Evolutionary conservation across 768 basidiomycete species (phyloP).

Genomic region (Neoboletus brunneissimus): DNA sequence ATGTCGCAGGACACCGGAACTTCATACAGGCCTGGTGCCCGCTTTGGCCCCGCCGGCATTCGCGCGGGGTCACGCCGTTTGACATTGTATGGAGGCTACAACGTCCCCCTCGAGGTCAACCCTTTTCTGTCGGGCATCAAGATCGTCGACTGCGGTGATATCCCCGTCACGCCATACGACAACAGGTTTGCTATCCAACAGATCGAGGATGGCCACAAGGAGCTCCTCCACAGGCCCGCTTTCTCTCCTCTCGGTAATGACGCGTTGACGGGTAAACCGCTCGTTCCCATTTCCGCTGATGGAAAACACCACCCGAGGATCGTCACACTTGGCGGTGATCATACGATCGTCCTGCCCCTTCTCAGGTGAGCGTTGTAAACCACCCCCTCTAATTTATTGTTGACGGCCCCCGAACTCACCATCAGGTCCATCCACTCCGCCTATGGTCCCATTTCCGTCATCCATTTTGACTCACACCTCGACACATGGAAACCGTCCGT

Average conservation of each 20-base stretch:
- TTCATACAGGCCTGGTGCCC: constrained; percentile 78
- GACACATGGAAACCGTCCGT: constrained; percentile 77
- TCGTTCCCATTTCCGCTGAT: constrained; percentile 60
- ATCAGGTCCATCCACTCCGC: constrained; percentile 68
- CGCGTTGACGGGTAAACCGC: constrained; percentile 52
- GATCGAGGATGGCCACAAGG: constrained; percentile 71
- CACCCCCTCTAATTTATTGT: background rate
- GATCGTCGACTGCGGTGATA: constrained; percentile 77
- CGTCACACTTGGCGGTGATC: constrained; percentile 85
- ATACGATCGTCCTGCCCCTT: constrained; percentile 73
- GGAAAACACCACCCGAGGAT: constrained; percentile 76
- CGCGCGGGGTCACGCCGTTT: constrained; percentile 74
- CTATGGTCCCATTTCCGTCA: constrained; percentile 78
- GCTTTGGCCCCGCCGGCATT: constrained; percentile 84
- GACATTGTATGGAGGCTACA: constrained; percentile 75
- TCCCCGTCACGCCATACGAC: constrained; percentile 76
- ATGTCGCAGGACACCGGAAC: constrained; percentile 59
- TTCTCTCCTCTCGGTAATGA: constrained; percentile 65
- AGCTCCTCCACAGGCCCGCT: constrained; percentile 60
- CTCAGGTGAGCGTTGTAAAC: constrained; percentile 25
- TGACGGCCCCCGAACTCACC: background rate
- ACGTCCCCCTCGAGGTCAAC: constrained; percentile 69
- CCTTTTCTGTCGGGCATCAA: constrained; percentile 67
- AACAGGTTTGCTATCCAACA: constrained; percentile 70
- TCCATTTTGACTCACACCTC: constrained; percentile 86